Conservation (phyloP, 148 eudicot species). For the Rheum nobile region DNA sequence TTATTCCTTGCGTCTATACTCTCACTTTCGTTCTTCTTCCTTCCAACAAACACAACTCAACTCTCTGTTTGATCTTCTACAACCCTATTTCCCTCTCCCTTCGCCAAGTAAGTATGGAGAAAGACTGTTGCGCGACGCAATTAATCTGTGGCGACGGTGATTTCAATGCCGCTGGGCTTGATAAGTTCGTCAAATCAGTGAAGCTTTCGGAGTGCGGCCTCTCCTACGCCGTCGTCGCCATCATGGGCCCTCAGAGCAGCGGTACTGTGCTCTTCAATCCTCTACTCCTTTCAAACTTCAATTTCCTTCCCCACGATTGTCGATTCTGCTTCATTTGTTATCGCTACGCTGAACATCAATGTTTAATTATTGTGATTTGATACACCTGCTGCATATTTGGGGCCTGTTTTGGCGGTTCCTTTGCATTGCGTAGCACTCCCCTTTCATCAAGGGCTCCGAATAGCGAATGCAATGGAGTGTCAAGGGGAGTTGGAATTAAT, state of each 20-base stretch:
- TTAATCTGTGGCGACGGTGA: constrained; percentile 15
- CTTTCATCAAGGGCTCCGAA: not conserved
- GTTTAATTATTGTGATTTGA: not conserved
- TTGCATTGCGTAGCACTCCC: not conserved
- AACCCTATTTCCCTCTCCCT: not conserved
- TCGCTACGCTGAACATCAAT: not conserved
- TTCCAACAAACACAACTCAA: not conserved
- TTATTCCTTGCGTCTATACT: not conserved
- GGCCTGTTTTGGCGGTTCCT: not conserved
- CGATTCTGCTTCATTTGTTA: too few relatives aligned
- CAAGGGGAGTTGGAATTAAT: not conserved
- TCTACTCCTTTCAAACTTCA: not conserved
- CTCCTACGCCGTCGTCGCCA: constrained; percentile 38
- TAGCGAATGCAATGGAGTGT: not conserved
- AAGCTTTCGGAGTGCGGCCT: constrained; percentile 27
- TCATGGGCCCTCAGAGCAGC: constrained; percentile 57
- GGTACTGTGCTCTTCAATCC: constrained; percentile 16
- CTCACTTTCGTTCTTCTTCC: not conserved
- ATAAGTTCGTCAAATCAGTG: constrained; percentile 21
- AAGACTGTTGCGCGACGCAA: not conserved
- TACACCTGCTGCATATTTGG: too few relatives aligned
- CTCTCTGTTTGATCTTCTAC: not conserved
- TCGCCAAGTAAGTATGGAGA: not conserved
- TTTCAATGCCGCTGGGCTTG: constrained; percentile 22
- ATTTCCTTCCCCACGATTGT: too few relatives aligned